Conservation (phyloP, 768 basidiomycete genomes). For the Daedalea quercina region DNA sequence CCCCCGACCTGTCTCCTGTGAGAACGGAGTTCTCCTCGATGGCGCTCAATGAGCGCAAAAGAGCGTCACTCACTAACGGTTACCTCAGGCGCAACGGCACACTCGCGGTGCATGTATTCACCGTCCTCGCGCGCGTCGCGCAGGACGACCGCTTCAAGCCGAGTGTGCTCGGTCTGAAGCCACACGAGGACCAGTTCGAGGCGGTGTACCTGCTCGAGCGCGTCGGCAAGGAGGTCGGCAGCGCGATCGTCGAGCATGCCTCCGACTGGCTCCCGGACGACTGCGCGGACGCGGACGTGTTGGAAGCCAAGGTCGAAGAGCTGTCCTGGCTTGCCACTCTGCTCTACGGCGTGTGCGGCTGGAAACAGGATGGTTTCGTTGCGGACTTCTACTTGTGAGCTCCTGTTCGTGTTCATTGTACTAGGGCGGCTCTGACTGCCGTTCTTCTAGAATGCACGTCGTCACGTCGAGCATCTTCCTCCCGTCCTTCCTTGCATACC, state of each 20-base stretch:
- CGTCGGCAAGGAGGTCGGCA: slow-evolving; percentile 7
- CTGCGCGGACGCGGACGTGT: slow-evolving; percentile 19
- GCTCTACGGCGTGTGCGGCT: slow-evolving; percentile 49
- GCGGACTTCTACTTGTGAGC: slow-evolving; percentile 57
- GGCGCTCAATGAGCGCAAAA: not conserved
- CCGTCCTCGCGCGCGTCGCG: slow-evolving; percentile 9
- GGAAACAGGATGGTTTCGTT: slow-evolving; percentile 27
- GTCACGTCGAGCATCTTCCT: slow-evolving; percentile 26
- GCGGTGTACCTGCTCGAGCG: slow-evolving; percentile 9
- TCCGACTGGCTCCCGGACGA: slow-evolving; percentile 14
- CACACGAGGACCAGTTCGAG: not conserved
- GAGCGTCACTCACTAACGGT: not conserved
- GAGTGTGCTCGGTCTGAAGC: slow-evolving; percentile 7
- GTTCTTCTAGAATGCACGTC: not conserved
- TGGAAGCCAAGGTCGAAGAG: slow-evolving; percentile 56
- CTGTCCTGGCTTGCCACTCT: slow-evolving; percentile 46
- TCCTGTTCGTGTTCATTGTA: not conserved
- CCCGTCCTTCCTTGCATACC: slow-evolving; percentile 35
- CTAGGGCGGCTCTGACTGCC: too few species aligned
- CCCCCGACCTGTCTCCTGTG: slow-evolving; percentile 5
- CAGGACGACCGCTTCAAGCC: slow-evolving; percentile 12
- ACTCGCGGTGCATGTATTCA: slow-evolving; percentile 7
- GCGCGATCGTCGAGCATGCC: slow-evolving; percentile 5
- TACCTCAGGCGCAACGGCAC: not conserved
- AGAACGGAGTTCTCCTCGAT: slow-evolving; percentile 1